Evolutionary conservation across 2,329 filamentous ascomycete species (phyloP).

Genomic region (Xylaria arbuscula): DNA sequence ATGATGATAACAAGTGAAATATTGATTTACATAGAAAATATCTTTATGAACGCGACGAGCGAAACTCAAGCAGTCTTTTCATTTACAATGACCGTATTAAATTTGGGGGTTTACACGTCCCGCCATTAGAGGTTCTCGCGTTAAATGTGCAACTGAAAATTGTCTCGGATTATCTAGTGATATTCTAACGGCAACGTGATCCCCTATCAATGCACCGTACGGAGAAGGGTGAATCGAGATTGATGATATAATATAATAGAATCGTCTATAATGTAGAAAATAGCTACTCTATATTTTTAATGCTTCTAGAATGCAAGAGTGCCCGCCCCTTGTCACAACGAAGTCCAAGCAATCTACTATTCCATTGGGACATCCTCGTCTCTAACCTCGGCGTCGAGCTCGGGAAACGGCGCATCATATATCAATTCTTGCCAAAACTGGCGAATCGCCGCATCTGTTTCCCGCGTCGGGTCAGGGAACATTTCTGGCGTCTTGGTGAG

Average conservation of each 20-base stretch:
- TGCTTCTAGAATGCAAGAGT: neutral
- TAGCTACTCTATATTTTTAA: neutral
- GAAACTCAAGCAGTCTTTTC: too few species aligned
- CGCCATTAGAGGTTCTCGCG: too few species aligned
- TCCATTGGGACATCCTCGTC: too few species aligned
- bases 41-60: too few species aligned
- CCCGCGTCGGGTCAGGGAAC: neutral
- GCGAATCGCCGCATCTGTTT: constrained; percentile 11
- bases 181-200: neutral
- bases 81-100: too few species aligned
- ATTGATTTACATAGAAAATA: too few species aligned
- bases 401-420: neutral
- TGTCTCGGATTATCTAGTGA: too few species aligned
- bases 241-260: neutral
- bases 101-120: too few species aligned
- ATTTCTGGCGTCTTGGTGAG: neutral
- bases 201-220: too few species aligned
- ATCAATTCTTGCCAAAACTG: constrained; percentile 1
- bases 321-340: neutral
- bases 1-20: constrained; percentile 28
- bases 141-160: too few species aligned
- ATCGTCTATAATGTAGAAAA: neutral
- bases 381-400: neutral
- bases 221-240: too few species aligned
- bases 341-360: too few species aligned